phyloP scores from a whole-genome alignment of 306 rosid genomes.

The Ceratonia siliqua region DNA sequence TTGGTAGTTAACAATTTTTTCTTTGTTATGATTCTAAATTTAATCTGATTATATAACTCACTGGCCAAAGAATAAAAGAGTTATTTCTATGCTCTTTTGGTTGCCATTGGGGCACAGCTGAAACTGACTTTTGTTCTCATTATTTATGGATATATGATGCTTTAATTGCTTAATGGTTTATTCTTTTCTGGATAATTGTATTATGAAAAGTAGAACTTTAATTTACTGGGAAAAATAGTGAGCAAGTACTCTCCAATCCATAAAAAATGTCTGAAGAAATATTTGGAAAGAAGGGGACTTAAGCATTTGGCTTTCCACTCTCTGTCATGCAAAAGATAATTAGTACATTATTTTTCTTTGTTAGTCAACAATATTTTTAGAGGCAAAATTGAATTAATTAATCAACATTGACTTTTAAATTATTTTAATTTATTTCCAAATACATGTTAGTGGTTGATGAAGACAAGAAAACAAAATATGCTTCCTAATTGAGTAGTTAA shows the following conservation, averaged over 20 bases:
- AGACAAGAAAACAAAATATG: neutral
- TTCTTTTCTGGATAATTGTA: neutral
- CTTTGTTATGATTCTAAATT: neutral
- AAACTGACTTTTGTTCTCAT: neutral
- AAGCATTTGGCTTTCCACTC: neutral
- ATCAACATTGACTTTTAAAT: constrained; percentile 8
- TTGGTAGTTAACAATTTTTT: neutral
- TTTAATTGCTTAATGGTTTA: neutral
- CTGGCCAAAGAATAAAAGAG: neutral
- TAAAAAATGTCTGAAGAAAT: neutral
- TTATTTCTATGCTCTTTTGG: neutral
- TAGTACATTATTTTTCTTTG: constrained; percentile 6
- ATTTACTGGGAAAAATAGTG: neutral
- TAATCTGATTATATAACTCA: neutral
- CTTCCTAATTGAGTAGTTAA: neutral
- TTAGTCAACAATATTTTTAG: constrained; percentile 5
- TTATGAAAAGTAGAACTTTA: neutral
- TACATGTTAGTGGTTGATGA: constrained; percentile 7
- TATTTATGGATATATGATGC: neutral
- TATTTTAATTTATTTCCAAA: neutral
- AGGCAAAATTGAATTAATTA: constrained; percentile 1
- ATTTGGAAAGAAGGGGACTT: neutral
- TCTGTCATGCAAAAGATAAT: neutral
- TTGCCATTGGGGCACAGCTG: neutral
- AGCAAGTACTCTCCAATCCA: neutral